Evolutionary conservation across 352 stramenopile species (phyloP).

Genomic region (Globisporangium recalcitrans): DNA sequence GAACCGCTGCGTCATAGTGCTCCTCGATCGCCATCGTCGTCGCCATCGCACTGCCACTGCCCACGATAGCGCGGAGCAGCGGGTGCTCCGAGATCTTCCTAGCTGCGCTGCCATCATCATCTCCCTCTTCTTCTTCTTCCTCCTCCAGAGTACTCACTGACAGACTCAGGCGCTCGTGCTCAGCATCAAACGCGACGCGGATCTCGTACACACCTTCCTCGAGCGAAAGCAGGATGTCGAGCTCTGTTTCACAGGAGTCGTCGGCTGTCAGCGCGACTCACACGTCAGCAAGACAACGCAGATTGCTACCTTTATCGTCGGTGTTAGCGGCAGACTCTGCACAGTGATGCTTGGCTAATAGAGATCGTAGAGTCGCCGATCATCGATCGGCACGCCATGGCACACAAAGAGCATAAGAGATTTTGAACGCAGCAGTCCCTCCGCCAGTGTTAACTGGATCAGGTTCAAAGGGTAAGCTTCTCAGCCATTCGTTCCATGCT

Average conservation of each 20-base stretch:
- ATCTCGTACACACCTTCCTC: slow-evolving; percentile 20
- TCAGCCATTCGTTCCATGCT: slow-evolving; percentile 33
- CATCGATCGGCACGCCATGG: neutral
- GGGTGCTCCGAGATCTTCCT: slow-evolving; percentile 4
- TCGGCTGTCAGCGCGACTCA: neutral
- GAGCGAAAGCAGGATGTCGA: slow-evolving; percentile 19
- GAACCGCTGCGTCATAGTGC: slow-evolving; percentile 9
- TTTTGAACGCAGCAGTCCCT: slow-evolving; percentile 42
- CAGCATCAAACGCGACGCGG: slow-evolving; percentile 8
- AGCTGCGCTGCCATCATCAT: too few relatives aligned
- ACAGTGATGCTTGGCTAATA: neutral
- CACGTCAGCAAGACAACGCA: too few relatives aligned
- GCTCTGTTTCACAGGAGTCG: slow-evolving; percentile 7
- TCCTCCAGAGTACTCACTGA: neutral
- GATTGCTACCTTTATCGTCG: slow-evolving; percentile 8
- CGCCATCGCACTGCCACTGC: neutral
- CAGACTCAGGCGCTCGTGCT: neutral
- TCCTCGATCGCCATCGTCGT: neutral
- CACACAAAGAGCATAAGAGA: slow-evolving; percentile 25
- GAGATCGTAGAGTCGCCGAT: neutral
- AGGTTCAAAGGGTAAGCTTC: slow-evolving; percentile 60
- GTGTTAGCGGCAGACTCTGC: neutral
- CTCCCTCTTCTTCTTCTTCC: too few relatives aligned
- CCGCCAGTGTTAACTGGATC: slow-evolving; percentile 61
- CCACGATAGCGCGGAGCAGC: slow-evolving; percentile 12